Percentiles rank a stretch among this genome's conserved stretches.
Evolutionary conservation across 116 monocot species (phyloP).

Genomic region (Dioscorea cayenensis): DNA sequence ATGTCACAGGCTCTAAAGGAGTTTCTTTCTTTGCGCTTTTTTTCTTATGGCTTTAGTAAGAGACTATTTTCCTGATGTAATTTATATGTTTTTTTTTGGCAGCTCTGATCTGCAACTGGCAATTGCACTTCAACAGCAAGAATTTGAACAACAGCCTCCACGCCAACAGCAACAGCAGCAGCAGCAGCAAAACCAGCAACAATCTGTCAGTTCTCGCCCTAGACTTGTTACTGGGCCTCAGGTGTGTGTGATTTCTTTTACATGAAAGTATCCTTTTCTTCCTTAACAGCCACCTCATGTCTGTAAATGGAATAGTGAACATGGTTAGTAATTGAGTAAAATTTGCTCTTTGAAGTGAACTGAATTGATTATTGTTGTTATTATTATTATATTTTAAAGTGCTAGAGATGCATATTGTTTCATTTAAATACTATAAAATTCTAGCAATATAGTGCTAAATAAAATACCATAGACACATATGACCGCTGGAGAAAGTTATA

Average conservation of each 20-base stretch:
- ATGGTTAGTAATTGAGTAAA: background rate
- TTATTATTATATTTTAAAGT: no score
- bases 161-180: conserved; percentile 25
- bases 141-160: conserved; percentile 67
- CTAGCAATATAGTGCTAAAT: no score
- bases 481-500: no score
- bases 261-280: background rate
- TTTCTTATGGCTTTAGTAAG: background rate
- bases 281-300: background rate
- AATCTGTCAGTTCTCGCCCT: conserved; percentile 40
- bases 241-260: conserved; percentile 27
- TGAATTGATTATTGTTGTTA: no score
- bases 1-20: background rate
- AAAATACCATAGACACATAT: no score
- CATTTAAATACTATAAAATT: no score
- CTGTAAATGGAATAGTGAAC: background rate
- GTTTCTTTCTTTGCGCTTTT: background rate
- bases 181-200: conserved; percentile 36
- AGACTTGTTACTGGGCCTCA: conserved; percentile 79
- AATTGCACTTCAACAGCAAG: conserved; percentile 86
- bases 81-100: conserved; percentile 7
- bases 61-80: background rate
- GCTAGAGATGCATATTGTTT: no score
- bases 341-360: background rate
- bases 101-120: conserved; percentile 95